Percentiles rank a stretch among this genome's conserved stretches.
These are phyloP conservation scores for Penicillium riverlandense DNA, from an alignment of 495 filamentous ascomycete genomes.

Conservation along the genomic window DNA sequence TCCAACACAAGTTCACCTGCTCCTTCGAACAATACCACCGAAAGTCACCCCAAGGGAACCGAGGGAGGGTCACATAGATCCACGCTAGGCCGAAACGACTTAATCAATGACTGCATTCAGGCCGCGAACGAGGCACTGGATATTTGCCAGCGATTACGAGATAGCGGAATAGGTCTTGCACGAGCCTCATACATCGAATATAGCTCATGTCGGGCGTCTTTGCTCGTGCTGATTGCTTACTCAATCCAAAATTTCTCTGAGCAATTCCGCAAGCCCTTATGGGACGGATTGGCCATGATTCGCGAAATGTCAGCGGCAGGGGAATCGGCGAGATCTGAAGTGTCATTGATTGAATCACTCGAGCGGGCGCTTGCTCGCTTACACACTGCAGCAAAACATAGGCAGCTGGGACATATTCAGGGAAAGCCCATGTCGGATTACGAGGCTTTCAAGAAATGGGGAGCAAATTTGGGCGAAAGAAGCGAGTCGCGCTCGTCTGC, in stretches of 20 bases:
- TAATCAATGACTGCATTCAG: constrained; percentile 20
- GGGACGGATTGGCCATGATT: constrained; percentile 23
- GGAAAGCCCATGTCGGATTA: constrained; percentile 9
- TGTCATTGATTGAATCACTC: constrained; percentile 24
- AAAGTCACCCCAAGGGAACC: neutral
- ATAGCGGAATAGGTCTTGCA: constrained; percentile 21
- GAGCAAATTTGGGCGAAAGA: constrained; percentile 5
- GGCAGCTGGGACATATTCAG: neutral
- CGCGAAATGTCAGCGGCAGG: constrained; percentile 26
- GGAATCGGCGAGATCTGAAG: constrained; percentile 27
- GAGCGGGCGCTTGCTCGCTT: constrained; percentile 21
- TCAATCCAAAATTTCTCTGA: constrained; percentile 18
- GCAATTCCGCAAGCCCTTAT: constrained; percentile 11
- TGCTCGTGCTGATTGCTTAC: constrained; percentile 28
- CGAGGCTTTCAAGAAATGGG: constrained; percentile 24
- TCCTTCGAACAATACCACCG: neutral
- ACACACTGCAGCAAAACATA: constrained; percentile 3
- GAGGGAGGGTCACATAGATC: neutral
- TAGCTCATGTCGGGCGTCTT: constrained; percentile 27
- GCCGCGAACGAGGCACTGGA: constrained; percentile 17
- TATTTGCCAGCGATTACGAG: constrained; percentile 18
- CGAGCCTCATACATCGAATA: constrained; percentile 31
- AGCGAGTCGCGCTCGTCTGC: neutral
- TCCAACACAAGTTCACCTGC: constrained; percentile 1
- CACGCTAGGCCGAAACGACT: constrained; percentile 3